phyloP scores from a whole-genome alignment of 176 grass and related monocot species.

The Pontederia crassipes region DNA sequence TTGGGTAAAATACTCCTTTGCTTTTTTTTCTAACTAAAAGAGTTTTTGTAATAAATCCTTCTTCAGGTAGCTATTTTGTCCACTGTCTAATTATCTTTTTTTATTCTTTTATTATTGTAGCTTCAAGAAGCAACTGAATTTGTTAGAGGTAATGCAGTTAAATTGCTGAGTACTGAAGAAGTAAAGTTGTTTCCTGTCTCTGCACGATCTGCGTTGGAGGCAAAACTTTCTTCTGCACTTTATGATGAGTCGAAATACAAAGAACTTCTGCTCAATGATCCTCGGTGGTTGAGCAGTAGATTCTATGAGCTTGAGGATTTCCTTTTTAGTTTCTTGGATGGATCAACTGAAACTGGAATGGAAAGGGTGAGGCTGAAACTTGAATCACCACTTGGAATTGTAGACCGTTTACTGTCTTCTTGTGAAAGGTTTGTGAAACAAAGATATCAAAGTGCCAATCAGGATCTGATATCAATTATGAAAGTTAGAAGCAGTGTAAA shows the following conservation, averaged over 20 bases:
- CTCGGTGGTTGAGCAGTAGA: conserved; percentile 72
- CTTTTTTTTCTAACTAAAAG: neutral
- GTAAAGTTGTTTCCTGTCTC: conserved; percentile 76
- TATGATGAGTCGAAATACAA: conserved; percentile 23
- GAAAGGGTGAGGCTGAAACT: conserved; percentile 77
- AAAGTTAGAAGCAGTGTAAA: conserved; percentile 59
- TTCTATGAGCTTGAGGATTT: conserved; percentile 78
- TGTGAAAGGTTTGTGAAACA: conserved; percentile 67
- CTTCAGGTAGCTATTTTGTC: conserved; percentile 16
- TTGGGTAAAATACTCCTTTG: conserved; percentile 21
- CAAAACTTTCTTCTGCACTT: conserved; percentile 60
- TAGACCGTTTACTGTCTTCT: conserved; percentile 72
- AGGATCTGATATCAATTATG: conserved; percentile 67
- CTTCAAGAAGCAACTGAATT: conserved; percentile 87
- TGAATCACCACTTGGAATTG: conserved; percentile 89
- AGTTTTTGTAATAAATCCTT: conserved; percentile 8
- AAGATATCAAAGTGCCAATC: conserved; percentile 61
- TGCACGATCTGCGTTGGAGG: conserved; percentile 80
- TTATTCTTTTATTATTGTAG: conserved; percentile 25
- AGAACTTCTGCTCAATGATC: conserved; percentile 45
- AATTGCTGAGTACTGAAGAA: conserved; percentile 67
- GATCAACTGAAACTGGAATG: conserved; percentile 82
- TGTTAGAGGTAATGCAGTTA: conserved; percentile 69
- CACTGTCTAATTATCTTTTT: conserved; percentile 26
- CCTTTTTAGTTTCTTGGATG: conserved; percentile 85